Conservation (phyloP, 306 rosid species). For the Cicer pinnatifidum region DNA sequence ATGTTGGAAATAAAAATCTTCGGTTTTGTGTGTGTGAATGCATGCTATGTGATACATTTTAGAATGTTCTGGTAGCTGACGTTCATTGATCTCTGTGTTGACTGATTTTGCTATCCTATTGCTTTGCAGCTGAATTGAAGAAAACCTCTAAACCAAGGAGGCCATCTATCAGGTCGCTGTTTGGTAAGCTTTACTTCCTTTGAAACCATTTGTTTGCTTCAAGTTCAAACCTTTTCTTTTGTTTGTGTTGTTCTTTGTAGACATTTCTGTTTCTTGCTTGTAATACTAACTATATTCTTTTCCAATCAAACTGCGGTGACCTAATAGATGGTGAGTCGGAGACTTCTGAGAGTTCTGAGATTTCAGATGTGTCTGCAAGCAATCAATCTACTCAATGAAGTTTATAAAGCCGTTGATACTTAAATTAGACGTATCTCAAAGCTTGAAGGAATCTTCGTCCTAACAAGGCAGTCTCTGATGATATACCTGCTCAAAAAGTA, state of each 20-base stretch:
- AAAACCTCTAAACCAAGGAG: constrained; percentile 66
- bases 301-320: constrained; percentile 40
- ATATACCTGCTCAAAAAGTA: constrained; percentile 15
- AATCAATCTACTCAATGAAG: constrained; percentile 54
- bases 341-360: constrained; percentile 54
- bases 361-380: constrained; percentile 43
- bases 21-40: not conserved
- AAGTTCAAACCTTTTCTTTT: not conserved
- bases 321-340: constrained; percentile 63
- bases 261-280: not conserved
- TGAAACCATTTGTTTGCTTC: not conserved
- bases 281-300: not conserved
- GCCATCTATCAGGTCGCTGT: constrained; percentile 83
- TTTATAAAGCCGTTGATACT: constrained; percentile 59
- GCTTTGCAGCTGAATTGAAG: constrained; percentile 75
- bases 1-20: not conserved
- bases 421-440: constrained; percentile 50
- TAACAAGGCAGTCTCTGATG: constrained; percentile 38
- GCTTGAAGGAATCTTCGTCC: constrained; percentile 44
- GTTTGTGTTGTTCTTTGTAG: not conserved
- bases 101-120: constrained; percentile 26
- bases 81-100: constrained; percentile 4
- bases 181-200: constrained; percentile 58
- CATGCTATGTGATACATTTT: not conserved
- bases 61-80: not conserved